Evolutionary conservation across 164 flowering plant genomes (phyloP).

Genomic region (Umbellularia californica): DNA sequence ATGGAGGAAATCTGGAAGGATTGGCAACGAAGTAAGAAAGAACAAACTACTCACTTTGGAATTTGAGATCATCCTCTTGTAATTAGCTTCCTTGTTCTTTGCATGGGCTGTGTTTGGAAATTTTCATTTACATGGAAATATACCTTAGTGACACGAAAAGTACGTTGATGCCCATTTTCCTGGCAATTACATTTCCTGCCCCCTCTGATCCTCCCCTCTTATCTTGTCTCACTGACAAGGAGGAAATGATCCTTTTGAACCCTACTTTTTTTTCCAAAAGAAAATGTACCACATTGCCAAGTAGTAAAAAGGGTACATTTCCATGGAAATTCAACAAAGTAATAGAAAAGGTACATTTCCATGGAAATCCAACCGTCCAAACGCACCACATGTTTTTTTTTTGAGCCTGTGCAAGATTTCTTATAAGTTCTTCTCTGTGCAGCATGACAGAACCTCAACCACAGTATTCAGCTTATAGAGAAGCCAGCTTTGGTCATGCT

Average conservation of each 20-base stretch:
- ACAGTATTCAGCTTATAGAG: conserved; percentile 45
- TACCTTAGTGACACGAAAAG: no score
- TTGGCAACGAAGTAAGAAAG: conserved; percentile 30
- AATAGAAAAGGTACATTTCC: no score
- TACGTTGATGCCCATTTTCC: no score
- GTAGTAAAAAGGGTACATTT: no score
- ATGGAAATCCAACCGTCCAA: neutral
- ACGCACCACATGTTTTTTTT: neutral
- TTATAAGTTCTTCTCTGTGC: conserved; percentile 2
- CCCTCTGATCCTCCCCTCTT: no score
- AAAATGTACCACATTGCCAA: no score
- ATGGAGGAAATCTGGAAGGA: conserved; percentile 56
- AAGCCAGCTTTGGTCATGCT: conserved; percentile 57
- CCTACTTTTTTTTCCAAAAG: no score
- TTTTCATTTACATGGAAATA: neutral
- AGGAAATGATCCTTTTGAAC: no score
- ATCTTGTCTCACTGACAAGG: no score
- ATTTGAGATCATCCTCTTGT: neutral
- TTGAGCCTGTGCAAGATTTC: neutral
- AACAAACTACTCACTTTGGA: neutral
- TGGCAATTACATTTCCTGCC: no score
- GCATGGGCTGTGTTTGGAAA: neutral
- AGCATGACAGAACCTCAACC: conserved; percentile 57
- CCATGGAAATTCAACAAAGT: neutral
- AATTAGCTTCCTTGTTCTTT: neutral